Evolutionary conservation across 768 basidiomycete species (phyloP), one percentile per base, ranked within the genome.

Genomic region (Austroboletus festivus): DNA sequence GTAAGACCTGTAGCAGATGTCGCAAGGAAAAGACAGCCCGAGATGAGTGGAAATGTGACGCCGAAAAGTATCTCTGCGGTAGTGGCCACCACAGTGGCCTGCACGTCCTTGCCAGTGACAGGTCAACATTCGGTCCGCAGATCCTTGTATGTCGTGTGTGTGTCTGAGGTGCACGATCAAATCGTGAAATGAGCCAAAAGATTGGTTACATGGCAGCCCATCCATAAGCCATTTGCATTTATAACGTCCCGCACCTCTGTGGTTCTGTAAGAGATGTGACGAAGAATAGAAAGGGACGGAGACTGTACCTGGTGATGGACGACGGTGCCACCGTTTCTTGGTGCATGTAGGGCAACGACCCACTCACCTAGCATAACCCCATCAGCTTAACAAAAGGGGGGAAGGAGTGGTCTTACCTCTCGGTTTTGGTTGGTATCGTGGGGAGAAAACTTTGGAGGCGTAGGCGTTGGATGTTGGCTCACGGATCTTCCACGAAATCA

Each of bases 21-120:
- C 20, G 21, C 52, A 49, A 12, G 9, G 21, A 19, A 46, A 18
- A 2, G 37, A 41, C 24, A 21, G 0, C 0, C 20, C 5, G 15
- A 30, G 31, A 21, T 53, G 52, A 8, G 8, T 19, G 4, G 16
- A n/a, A 7, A 44, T 37, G 22, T 57, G 48, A 3, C 40, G 53
- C 3, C 42, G 31, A 43, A 53, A 43, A 2, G 26, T 21, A 7
- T 44, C 34, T 24, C 54, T 30, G 18, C 33, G 40, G 11, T 43
- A 34, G 15, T 19, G 7, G 0, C 38, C 16, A 1, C 24, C 40
- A 11, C 51, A 55, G 5, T 7, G 13, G 0, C 33, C 33, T 7
- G 22, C 3, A 4, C 28, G 13, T n/a, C 24, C 21, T 3, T 26
- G 16, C 52, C 52, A 52, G 5, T 18, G 18, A 19, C 58, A 47